Evolutionary conservation across 2,329 filamentous ascomycete genomes (phyloP), one percentile per base, ranked within the genome.

Genomic region (Talaromyces sp.): DNA sequence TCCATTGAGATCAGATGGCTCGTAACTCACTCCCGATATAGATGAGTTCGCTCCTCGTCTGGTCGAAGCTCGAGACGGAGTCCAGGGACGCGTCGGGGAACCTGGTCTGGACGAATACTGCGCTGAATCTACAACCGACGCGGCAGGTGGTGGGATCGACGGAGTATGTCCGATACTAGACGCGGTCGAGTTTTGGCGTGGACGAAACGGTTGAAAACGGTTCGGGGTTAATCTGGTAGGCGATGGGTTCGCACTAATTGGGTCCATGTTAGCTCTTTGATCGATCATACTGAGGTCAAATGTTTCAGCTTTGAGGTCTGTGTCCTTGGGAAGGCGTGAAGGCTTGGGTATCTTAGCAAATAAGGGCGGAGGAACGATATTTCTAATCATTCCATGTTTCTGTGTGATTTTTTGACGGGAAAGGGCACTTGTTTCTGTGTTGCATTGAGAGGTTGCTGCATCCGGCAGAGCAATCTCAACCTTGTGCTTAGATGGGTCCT

Each of bases 1-100:
- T 51, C 94, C 94, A 67, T 97, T 93, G 60, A 97, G 75, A 65
- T 97, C 92, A 21, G 87, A 81, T 0, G 91, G 90, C 73, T 97
- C 94, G 73, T 94, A 97, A 3, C 85, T 81, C 22, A 87, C 78
- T 63, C 80, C 85, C 0, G 86, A 84, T 1, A 72, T 69, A 1
- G 73, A 75, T 0, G 73, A 74, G 3, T 41, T 45, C 6, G 48
- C 45, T 25, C 59, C 55, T 25, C 50, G 50, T 40, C 55, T 1
- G 89, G 84, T 1, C 89, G 89, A 9, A 88, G 70, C 76, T 63
- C 76, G 73, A 25, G 80, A 79, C 11, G 83, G 82, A 8, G 82
- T 81, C 73, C 81, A 84, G 1, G 84, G 78, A 55, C 80, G 69
- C 17, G 71, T 70, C 2, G 76, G 77, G 15, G 78, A 79, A 3